Evolutionary conservation across 1,139 yeast genomes (phyloP), one percentile per base, ranked within the genome.

Genomic region (Debaryomyces robertsiae): DNA sequence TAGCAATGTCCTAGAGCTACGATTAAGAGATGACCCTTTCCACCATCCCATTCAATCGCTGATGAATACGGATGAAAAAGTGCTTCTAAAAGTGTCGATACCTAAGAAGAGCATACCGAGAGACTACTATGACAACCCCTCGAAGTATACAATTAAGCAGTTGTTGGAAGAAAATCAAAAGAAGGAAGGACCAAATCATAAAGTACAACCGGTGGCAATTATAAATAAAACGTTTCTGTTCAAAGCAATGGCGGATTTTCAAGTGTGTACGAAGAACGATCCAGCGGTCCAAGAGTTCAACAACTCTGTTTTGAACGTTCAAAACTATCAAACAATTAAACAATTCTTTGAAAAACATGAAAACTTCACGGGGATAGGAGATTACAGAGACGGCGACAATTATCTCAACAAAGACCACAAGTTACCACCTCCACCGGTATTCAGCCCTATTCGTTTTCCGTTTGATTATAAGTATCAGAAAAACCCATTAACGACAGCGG

Each of bases 211-310:
- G 0, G 73, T 79, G 4, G 93, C 84, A 0, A 75, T 89, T 13
- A 71, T 90, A 16, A 81, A 82, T 50, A 78, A 81, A 45, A 85
- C 85, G 13, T 84, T 81, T 53, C 78, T 87, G 50, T 93, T 91
- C 60, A 77, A 96, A 50, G 89, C 87, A 44, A 79, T 93, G 72
- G 82, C 93, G 1, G 98, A 93, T 62, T 93, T 89, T 58, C 98
- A 91, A 58, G 77, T 80, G 46, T 67, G 77, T 25, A 78, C 91
- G 14, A 77, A 75, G 41, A 74, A 79, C 48, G 84, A 86, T 10
- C 55, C 67, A 2, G 72, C 81, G 47, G 62, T 61, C 9, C 73
- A 69, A 44, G 61, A 63, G 10, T 63, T 65, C 45, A 61, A 64
- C 36, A 46, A 55, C 9, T 41, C 52, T 4, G 48, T 68, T 10